Evolutionary conservation across 1,139 yeast genomes (phyloP).

Genomic region (Geotrichum aggregatum): DNA sequence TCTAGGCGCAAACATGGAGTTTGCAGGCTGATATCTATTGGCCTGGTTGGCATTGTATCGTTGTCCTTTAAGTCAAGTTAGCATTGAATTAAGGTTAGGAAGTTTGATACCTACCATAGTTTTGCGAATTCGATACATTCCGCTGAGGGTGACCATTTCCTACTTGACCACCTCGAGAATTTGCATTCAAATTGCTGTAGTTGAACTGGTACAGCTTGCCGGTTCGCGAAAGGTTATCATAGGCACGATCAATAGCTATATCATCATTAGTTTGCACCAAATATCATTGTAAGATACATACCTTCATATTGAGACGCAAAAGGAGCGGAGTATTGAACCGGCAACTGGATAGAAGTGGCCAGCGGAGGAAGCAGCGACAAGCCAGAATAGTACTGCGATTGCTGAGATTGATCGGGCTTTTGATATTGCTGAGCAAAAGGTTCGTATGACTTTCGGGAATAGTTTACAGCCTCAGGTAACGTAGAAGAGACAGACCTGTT

Average conservation of each 20-base stretch:
- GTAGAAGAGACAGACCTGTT: conserved; percentile 7
- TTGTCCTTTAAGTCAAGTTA: not conserved
- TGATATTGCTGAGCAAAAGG: conserved; percentile 4
- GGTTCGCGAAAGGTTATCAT: conserved; percentile 11
- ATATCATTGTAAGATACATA: not conserved
- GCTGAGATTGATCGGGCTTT: not conserved
- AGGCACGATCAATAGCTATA: conserved; percentile 16
- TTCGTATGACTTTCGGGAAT: conserved; percentile 3
- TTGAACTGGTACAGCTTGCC: conserved; percentile 6
- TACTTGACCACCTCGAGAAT: conserved; percentile 4
- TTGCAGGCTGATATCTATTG: not conserved
- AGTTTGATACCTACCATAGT: conserved; percentile 15
- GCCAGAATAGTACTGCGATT: not conserved
- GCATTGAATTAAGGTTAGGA: not conserved
- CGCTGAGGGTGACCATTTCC: conserved; percentile 3
- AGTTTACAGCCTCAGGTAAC: conserved; percentile 2
- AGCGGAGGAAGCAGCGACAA: conserved; percentile 2
- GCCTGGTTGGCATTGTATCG: not conserved
- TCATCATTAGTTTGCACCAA: not conserved
- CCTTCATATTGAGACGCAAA: conserved; percentile 18
- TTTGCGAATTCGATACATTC: conserved; percentile 7
- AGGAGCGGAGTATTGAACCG: conserved; percentile 12
- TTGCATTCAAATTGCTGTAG: not conserved
- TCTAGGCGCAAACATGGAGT: not conserved
- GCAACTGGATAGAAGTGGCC: conserved; percentile 7